These are phyloP conservation scores for Platanus orientalis DNA, from an alignment of 164 flowering plant species.

Conservation along the genomic window DNA sequence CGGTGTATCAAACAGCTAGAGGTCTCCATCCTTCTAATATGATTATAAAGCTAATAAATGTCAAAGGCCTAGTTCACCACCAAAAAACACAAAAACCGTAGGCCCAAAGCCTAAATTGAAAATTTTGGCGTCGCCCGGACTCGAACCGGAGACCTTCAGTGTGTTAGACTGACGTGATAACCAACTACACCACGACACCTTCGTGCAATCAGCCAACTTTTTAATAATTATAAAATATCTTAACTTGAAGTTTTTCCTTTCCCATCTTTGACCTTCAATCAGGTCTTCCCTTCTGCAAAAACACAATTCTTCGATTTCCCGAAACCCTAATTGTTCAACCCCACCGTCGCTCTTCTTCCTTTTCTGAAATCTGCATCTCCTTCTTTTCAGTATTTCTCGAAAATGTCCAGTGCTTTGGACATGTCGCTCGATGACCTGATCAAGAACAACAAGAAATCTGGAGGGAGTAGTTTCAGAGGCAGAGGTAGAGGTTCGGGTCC, in stretches of 20 bases:
- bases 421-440: constrained; percentile 91
- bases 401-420: constrained; percentile 63
- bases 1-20: too few species aligned
- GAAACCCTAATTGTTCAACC: constrained; percentile 5
- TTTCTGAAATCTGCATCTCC: too few species aligned
- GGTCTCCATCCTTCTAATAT: too few species aligned
- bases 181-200: constrained; percentile 41
- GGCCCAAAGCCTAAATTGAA: too few species aligned
- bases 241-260: too few species aligned
- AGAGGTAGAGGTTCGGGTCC: constrained; percentile 44
- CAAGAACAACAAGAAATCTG: constrained; percentile 63
- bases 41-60: too few species aligned
- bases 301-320: constrained; percentile 13
- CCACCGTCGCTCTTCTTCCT: background rate
- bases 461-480: constrained; percentile 26
- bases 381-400: background rate
- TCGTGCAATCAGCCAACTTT: too few species aligned
- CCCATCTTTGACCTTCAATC: too few species aligned
- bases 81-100: too few species aligned
- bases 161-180: constrained; percentile 43
- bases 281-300: constrained; percentile 4
- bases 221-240: too few species aligned
- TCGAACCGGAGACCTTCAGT: constrained; percentile 44
- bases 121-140: constrained; percentile 37
- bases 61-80: too few species aligned